phyloP scores from a whole-genome alignment of 139 green algal genomes.

The Picochlorum sp. region DNA sequence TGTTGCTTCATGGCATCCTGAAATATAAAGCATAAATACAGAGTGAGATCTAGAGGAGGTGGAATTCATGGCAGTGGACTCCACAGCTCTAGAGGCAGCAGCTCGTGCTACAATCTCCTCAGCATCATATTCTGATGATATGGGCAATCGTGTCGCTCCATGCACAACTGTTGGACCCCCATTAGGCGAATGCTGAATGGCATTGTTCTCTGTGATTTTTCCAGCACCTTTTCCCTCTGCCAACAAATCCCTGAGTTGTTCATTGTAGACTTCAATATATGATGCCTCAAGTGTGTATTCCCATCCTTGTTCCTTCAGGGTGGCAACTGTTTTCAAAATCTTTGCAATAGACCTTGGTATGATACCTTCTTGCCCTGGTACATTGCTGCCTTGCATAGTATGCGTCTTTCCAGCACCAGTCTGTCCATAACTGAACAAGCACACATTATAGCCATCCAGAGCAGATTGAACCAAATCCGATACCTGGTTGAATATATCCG shows the following conservation, averaged over 20 bases:
- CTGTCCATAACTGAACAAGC: slow-evolving; percentile 96
- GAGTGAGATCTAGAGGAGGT: slow-evolving; percentile 75
- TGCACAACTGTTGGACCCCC: slow-evolving; percentile 65
- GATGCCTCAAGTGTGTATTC: slow-evolving; percentile 76
- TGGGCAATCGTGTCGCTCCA: slow-evolving; percentile 38
- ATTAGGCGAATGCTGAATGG: slow-evolving; percentile 69
- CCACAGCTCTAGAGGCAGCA: slow-evolving; percentile 49
- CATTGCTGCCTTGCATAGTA: slow-evolving; percentile 83
- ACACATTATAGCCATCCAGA: slow-evolving; percentile 96
- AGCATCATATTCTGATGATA: slow-evolving; percentile 50
- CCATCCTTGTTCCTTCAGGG: slow-evolving; percentile 63
- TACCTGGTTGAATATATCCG: slow-evolving; percentile 76
- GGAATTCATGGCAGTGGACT: slow-evolving; percentile 91
- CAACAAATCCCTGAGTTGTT: slow-evolving; percentile 80
- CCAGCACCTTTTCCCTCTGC: slow-evolving; percentile 31
- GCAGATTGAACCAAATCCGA: slow-evolving; percentile 88
- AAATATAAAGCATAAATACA: slow-evolving; percentile 95
- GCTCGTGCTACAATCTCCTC: slow-evolving; percentile 55
- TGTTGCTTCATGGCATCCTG: slow-evolving; percentile 57
- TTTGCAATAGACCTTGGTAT: slow-evolving; percentile 78
- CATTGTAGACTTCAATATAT: slow-evolving; percentile 94
- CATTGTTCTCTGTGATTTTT: slow-evolving; percentile 50
- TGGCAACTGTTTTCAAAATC: slow-evolving; percentile 54
- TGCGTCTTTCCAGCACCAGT: slow-evolving; percentile 95
- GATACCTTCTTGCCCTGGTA: slow-evolving; percentile 58